Conservation (phyloP, 129 eudicot species). For the Saussurea involucrata region DNA sequence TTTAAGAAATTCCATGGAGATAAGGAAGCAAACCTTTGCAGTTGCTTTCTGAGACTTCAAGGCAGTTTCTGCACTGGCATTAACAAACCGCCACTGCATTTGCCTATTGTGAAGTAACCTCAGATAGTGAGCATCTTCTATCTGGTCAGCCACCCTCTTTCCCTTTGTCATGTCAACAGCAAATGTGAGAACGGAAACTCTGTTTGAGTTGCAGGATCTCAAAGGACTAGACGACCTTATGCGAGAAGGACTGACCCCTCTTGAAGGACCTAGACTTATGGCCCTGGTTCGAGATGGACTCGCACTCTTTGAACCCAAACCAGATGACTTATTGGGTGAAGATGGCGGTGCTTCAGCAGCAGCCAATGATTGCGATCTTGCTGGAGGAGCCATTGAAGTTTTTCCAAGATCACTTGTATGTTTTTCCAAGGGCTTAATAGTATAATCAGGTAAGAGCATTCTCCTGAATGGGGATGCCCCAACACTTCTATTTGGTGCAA, state of each 20-base stretch:
- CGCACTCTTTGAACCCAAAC: constrained; percentile 35
- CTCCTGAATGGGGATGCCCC: constrained; percentile 39
- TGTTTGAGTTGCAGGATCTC: constrained; percentile 50
- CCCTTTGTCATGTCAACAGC: constrained; percentile 82
- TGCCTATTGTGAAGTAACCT: constrained; percentile 72
- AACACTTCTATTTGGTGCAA: constrained; percentile 22
- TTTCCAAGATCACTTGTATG: constrained; percentile 51
- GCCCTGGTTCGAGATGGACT: constrained; percentile 58
- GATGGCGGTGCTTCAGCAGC: constrained; percentile 31
- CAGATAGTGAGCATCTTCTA: constrained; percentile 85
- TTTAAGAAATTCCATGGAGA: neutral
- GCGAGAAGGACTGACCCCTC: constrained; percentile 76
- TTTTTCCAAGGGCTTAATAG: constrained; percentile 43
- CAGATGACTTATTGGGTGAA: constrained; percentile 54
- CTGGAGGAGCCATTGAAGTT: no score
- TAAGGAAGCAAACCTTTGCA: constrained; percentile 57
- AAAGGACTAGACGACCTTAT: constrained; percentile 75
- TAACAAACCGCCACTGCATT: constrained; percentile 82
- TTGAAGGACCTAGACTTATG: constrained; percentile 42
- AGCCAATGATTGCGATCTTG: constrained; percentile 25
- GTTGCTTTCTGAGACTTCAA: constrained; percentile 45
- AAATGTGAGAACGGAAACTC: constrained; percentile 83
- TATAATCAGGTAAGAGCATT: constrained; percentile 44
- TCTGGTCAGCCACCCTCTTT: constrained; percentile 54
- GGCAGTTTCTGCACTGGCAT: constrained; percentile 59